phyloP scores from a whole-genome alignment of 177 flowering plant genomes.

The Telopea speciosissima region DNA sequence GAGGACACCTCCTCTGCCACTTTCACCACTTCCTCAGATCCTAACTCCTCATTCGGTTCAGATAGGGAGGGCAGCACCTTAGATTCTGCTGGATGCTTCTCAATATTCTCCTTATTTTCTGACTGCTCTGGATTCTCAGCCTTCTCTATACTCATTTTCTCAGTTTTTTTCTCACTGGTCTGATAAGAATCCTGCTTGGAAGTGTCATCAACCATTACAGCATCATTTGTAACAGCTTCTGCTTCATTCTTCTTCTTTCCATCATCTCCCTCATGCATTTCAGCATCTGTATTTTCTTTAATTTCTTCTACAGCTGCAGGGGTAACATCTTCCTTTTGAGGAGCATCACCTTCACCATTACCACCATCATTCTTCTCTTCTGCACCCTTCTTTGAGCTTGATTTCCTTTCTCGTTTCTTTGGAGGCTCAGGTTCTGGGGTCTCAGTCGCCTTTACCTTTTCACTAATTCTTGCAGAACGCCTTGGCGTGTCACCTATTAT shows the following conservation, averaged over 20 bases:
- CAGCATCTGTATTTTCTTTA: conserved; percentile 13
- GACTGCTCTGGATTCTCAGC: background rate
- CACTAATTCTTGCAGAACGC: conserved; percentile 34
- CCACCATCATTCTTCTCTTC: conserved; percentile 11
- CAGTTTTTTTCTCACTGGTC: background rate
- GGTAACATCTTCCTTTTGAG: conserved; percentile 14
- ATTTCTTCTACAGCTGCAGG: conserved; percentile 16
- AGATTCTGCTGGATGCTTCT: background rate
- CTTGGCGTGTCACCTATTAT: conserved; percentile 35
- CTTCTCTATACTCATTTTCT: background rate
- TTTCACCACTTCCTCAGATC: background rate
- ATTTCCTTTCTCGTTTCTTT: conserved; percentile 26
- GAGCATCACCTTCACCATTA: conserved; percentile 5
- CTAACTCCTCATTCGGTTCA: background rate
- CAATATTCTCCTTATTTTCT: background rate
- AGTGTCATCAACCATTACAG: background rate
- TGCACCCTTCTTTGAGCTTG: conserved; percentile 17
- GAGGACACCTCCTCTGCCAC: background rate
- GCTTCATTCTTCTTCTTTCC: conserved; percentile 1
- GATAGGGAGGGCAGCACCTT: background rate
- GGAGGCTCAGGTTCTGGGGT: conserved; percentile 24
- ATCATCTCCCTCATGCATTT: conserved; percentile 20
- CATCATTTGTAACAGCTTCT: background rate
- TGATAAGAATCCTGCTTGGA: background rate
- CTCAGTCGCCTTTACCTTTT: conserved; percentile 27